Evolutionary conservation across 2,329 filamentous ascomycete species (phyloP), one percentile per base, ranked within the genome.

Genomic region (Leptographium procerum): DNA sequence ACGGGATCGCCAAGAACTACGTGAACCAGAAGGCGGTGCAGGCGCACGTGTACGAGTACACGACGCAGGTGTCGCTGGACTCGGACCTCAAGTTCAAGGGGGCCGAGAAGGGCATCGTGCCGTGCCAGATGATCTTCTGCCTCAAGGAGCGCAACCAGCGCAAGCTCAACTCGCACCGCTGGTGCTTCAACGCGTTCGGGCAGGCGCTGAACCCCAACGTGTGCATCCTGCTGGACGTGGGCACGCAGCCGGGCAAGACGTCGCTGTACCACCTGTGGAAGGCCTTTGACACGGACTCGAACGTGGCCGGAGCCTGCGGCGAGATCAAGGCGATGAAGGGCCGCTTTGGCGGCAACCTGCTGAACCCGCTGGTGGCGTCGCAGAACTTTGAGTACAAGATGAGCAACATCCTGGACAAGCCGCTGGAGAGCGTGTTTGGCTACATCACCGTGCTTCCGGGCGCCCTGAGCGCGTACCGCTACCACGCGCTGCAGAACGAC

Each of bases 361-460:
- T 99, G 52, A 99, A 99, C 67, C 94, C 94, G 0, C 78, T 99
- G 7, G 92, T 99, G 19, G 94, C 94, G 0, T 95, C 91, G 52
- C 94, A 99, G 67, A 99, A 99, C 70, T 99, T 99, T 65, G 94
- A 99, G 76, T 99, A 99, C 78, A 99, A 99, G 73, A 96, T 99
- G 90, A 96, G 91, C 47, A 99, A 99, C 67, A 99, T 99, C 66
- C 79, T 99, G 29, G 94, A 99, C 70, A 99, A 99, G 72, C 94
- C 94, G 0, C 77, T 99, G 2, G 94, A 99, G 71, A 96, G 90
- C 0, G 92, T 96, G 0, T 99, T 99, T 70, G 94, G 94, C 2
- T 99, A 97, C 69, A 99, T 99, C 65, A 97, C 92, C 7, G 94
- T 99, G 65, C 76, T 99, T 63, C 95, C 94, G 0, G 95, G 94